Evolutionary conservation across 139 green algal genomes (phyloP).

Genomic region (Chlamydomonas sp.): DNA sequence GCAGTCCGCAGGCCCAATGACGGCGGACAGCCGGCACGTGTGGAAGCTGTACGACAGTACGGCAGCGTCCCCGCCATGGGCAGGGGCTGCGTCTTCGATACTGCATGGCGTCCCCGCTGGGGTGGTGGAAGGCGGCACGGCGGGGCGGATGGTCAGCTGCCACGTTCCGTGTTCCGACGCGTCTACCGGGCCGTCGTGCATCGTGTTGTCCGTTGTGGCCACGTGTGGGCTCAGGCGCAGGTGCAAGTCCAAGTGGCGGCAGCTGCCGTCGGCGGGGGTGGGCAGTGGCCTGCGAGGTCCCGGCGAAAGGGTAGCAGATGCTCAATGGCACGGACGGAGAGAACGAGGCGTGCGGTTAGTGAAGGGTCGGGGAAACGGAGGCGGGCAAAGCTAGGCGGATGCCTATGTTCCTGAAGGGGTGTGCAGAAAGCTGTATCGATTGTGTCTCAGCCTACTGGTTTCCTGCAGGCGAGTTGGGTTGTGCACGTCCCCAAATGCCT

Average conservation of each 20-base stretch:
- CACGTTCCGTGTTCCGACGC: background rate
- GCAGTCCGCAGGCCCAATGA: background rate
- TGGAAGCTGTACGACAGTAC: conserved; percentile 20
- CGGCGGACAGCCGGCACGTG: background rate
- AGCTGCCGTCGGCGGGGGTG: background rate
- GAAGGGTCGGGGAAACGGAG: too few species aligned
- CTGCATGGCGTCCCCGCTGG: too few species aligned
- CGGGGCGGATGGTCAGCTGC: background rate
- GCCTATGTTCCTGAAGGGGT: too few species aligned
- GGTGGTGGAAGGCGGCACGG: background rate
- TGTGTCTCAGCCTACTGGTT: too few species aligned
- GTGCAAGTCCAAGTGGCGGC: background rate
- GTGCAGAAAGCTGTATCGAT: too few species aligned
- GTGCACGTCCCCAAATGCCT: too few species aligned
- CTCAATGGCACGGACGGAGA: too few species aligned
- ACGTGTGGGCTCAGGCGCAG: background rate
- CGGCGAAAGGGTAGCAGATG: too few species aligned
- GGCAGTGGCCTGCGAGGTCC: background rate
- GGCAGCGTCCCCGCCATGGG: background rate
- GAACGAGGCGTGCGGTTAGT: too few species aligned
- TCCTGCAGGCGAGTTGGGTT: too few species aligned
- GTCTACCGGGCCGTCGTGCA: background rate
- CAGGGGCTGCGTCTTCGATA: too few species aligned
- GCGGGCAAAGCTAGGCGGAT: too few species aligned
- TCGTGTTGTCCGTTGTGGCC: background rate